A percentile compares a stretch with the other conserved stretches of the same genome.
These are phyloP conservation scores for Epichloe coenophiala DNA, from an alignment of 2,329 filamentous ascomycete species.

Conservation along the genomic window DNA sequence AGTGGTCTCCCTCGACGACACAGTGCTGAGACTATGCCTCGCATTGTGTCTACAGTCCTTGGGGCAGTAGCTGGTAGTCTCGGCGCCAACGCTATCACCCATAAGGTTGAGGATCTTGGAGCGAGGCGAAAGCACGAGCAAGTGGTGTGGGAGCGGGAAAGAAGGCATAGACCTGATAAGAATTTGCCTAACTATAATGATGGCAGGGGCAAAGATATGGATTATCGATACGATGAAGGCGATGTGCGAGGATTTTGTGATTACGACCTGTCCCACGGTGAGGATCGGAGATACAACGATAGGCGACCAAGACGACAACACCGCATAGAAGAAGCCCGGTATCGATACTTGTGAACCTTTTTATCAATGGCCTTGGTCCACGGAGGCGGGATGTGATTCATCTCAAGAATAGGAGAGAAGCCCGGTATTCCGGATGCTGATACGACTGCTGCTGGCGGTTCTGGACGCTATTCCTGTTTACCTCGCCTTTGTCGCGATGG, in stretches of 20 bases:
- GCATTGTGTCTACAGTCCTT: slow-evolving; percentile 34
- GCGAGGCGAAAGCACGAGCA: slow-evolving; percentile 20
- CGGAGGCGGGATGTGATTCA: too few species aligned
- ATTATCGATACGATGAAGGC: slow-evolving; percentile 7
- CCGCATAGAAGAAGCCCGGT: slow-evolving; percentile 12
- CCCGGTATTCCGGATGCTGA: too few species aligned
- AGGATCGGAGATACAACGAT: slow-evolving; percentile 9
- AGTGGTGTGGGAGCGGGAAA: slow-evolving; percentile 18
- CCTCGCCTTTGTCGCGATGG: too few species aligned
- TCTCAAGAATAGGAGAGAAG: too few species aligned
- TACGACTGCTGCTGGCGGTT: too few species aligned
- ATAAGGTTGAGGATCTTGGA: slow-evolving; percentile 25
- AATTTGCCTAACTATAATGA: slow-evolving; percentile 14
- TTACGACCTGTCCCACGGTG: slow-evolving; percentile 15
- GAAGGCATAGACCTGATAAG: slow-evolving; percentile 17
- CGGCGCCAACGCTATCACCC: slow-evolving; percentile 37
- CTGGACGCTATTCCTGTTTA: too few species aligned
- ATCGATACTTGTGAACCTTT: slow-evolving; percentile 6
- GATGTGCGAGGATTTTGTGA: slow-evolving; percentile 12
- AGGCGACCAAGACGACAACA: slow-evolving; percentile 9
- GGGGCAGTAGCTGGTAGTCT: slow-evolving; percentile 42
- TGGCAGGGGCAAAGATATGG: slow-evolving; percentile 5
- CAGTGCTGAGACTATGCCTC: slow-evolving; percentile 17
- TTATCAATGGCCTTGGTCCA: too few species aligned
- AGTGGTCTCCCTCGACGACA: slow-evolving; percentile 11